Evolutionary conservation across 148 eudicot genomes (phyloP).

Genomic region (Camellia lanceoleosa): DNA sequence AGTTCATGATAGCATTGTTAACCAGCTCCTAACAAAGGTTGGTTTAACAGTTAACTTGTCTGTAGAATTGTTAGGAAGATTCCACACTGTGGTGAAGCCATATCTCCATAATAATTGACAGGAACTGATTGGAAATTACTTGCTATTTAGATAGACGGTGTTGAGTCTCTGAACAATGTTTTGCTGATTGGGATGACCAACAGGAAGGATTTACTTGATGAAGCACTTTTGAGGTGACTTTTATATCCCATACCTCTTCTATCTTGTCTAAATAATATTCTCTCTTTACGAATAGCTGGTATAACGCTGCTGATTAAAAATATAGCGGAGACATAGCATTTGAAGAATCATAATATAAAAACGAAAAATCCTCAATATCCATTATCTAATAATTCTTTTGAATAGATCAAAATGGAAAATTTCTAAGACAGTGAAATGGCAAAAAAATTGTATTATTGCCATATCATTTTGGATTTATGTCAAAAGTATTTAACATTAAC

Average conservation of each 20-base stretch:
- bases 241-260: neutral
- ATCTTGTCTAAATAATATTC: neutral
- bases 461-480: too few relatives aligned
- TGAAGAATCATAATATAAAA: too few relatives aligned
- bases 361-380: too few relatives aligned
- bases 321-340: too few relatives aligned
- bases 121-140: constrained; percentile 18
- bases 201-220: constrained; percentile 97
- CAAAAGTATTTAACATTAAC: too few relatives aligned
- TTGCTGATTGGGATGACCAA: constrained; percentile 98
- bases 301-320: too few relatives aligned
- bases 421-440: too few relatives aligned
- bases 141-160: constrained; percentile 86
- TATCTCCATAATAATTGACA: neutral
- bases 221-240: constrained; percentile 90
- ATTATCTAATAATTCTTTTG: too few relatives aligned
- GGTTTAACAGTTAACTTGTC: constrained; percentile 18
- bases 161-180: constrained; percentile 94
- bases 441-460: too few relatives aligned
- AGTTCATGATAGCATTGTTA: constrained; percentile 97
- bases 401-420: too few relatives aligned
- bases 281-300: neutral
- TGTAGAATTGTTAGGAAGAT: neutral
- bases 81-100: neutral
- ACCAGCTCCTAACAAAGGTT: constrained; percentile 96